A percentile compares a stretch with the other conserved stretches of the same genome.
phyloP scores from a whole-genome alignment of 176 grass and related monocot genomes.

The Zoysia pacifica region DNA sequence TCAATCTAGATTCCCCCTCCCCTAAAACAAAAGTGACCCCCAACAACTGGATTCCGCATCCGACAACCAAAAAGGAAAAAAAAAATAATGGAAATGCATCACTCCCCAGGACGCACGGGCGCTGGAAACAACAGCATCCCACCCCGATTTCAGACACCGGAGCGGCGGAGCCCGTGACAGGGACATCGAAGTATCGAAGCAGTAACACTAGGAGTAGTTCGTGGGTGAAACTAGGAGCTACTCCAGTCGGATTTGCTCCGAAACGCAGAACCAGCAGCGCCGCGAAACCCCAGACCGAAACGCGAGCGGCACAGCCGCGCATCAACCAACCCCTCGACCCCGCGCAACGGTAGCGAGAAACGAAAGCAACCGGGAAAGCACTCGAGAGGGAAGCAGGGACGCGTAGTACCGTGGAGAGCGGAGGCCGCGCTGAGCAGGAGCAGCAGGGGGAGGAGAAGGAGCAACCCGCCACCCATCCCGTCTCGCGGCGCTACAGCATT shows the following conservation, averaged over 20 bases:
- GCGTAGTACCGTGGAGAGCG: slow-evolving; percentile 37
- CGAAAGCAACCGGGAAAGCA: neutral
- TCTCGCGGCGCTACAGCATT: slow-evolving; percentile 33
- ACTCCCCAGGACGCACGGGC: neutral
- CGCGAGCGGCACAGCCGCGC: neutral
- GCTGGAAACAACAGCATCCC: neutral
- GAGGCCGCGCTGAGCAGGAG: slow-evolving; percentile 19
- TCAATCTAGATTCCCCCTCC: neutral
- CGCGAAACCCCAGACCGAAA: neutral
- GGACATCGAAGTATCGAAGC: neutral
- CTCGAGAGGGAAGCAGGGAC: neutral
- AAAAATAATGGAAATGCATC: neutral
- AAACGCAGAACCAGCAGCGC: slow-evolving; percentile 2
- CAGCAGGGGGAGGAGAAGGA: neutral
- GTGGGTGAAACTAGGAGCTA: neutral
- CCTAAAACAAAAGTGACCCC: neutral
- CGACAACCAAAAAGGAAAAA: neutral
- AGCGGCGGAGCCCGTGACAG: slow-evolving; percentile 5
- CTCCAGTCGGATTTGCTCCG: neutral
- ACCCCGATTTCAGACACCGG: neutral
- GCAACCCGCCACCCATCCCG: slow-evolving; percentile 16
- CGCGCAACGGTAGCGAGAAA: neutral
- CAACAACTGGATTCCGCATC: slow-evolving; percentile 17
- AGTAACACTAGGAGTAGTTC: neutral
- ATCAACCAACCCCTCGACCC: no score